Evolutionary conservation across 352 stramenopile species (phyloP), one percentile per base, ranked within the genome.

Genomic region (Globisporangium radiosum): DNA sequence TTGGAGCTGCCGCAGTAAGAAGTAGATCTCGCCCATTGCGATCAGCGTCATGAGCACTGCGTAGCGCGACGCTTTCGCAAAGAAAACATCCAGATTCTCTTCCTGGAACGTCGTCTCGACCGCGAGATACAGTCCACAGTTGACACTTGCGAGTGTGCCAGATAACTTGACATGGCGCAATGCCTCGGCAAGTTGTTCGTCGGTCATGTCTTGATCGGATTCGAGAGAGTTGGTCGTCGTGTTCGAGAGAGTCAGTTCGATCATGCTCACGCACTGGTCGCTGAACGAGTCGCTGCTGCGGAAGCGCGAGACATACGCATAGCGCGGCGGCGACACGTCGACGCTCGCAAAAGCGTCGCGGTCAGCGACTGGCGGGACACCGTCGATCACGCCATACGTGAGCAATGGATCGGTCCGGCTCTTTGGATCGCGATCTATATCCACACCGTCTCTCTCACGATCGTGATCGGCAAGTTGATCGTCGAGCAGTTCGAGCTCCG

Each of bases 31-130:
- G 3, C 74, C 63, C 70, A 96, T 85, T 10, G 83, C 85, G 39
- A 95, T 75, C 44, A 94, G 77, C 51, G 88, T 94, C 80, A 94
- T 93, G 49, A 92, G 70, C 52, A 94, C 76, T 2, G 85, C 82
- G 60, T 90, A 93, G 19, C 72, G 73, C 6, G 81, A 88, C 9
- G 80, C 85, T 57, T 90, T 93, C 36, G 79, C 74, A 47, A 94
- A 90, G 54, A 93, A 90, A 44, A 83, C 65, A 53, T 91, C 87
- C 14, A 92, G 63, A 66, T 95, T 92, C 52, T 91, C 82, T 51
- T 92, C 85, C 49, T 91, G 70, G 57, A 91, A 92, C 39, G 80
- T 81, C 54, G 81, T 81, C 19, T 91, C 71, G 39, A 92, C 69
- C 54, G 82, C 81, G 61, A 89, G 54, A 66, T 91, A 90, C 50